Percentiles rank a stretch among this genome's conserved stretches.
phyloP scores from a whole-genome alignment of 2,329 filamentous ascomycete genomes.

The Ramularia endophylla region DNA sequence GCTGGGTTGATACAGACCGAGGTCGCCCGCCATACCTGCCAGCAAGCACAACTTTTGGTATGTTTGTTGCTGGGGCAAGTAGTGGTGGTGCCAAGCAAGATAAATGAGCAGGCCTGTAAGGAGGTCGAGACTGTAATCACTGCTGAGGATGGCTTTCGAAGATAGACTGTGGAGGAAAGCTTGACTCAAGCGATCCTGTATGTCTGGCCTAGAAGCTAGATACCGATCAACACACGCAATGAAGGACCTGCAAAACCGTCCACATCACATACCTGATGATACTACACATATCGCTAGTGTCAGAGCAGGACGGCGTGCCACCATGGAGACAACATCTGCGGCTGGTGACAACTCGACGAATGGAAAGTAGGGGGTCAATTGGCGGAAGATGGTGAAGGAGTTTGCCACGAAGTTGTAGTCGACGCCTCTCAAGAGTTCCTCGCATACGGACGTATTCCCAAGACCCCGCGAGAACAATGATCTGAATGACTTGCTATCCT shows the following conservation, averaged over 20 bases:
- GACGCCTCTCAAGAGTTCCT: slow-evolving; percentile 19
- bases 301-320: slow-evolving; percentile 17
- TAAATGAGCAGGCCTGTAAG: slow-evolving; percentile 22
- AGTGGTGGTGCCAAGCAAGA: slow-evolving; percentile 25
- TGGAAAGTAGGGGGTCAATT: slow-evolving; percentile 18
- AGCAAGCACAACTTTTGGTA: slow-evolving; percentile 23
- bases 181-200: slow-evolving; percentile 18
- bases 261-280: slow-evolving; percentile 7
- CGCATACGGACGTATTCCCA: slow-evolving; percentile 12
- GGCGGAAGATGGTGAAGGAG: slow-evolving; percentile 20
- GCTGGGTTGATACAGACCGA: slow-evolving; percentile 19
- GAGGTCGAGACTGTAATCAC: slow-evolving; percentile 22
- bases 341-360: slow-evolving; percentile 19
- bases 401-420: slow-evolving; percentile 23
- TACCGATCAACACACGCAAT: not conserved
- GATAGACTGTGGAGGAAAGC: slow-evolving; percentile 24
- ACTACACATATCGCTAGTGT: slow-evolving; percentile 24
- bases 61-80: slow-evolving; percentile 19
- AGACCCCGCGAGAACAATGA: slow-evolving; percentile 19
- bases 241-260: too few relatives aligned
- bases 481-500: slow-evolving; percentile 19
- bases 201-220: slow-evolving; percentile 11
- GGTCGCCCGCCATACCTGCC: slow-evolving; percentile 23
- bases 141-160: slow-evolving; percentile 19
- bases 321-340: slow-evolving; percentile 16